Percentiles rank a stretch among this genome's conserved stretches.
These are phyloP conservation scores for Vanrija pseudolonga DNA, from an alignment of 1,284 basidiomycete genomes.

Conservation along the genomic window DNA sequence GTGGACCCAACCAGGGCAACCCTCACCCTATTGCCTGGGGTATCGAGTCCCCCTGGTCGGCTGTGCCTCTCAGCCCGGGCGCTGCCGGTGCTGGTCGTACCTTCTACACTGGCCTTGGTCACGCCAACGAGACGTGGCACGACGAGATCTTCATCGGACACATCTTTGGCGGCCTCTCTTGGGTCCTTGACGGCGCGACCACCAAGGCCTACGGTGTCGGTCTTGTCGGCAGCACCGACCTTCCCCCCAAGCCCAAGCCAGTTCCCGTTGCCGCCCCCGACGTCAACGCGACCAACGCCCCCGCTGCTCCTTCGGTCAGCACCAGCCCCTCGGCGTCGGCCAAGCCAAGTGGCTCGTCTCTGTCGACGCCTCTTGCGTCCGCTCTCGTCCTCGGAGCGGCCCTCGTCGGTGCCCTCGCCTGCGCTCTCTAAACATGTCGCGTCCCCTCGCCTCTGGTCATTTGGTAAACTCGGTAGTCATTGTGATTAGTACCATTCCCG, in stretches of 20 bases:
- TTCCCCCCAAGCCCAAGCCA: not conserved
- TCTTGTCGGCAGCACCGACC: conserved; percentile 38
- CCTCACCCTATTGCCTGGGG: conserved; percentile 60
- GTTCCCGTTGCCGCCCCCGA: not conserved
- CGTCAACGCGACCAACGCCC: not conserved
- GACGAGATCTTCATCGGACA: conserved; percentile 64
- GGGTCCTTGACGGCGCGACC: conserved; percentile 59
- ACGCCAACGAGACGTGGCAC: conserved; percentile 61
- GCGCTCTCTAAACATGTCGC: not conserved
- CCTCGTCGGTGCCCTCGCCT: not conserved
- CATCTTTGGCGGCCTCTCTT: conserved; percentile 67
- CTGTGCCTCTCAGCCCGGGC: conserved; percentile 38
- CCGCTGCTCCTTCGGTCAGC: not conserved
- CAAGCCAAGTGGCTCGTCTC: not conserved
- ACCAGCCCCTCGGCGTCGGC: not conserved
- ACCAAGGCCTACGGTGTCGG: conserved; percentile 43
- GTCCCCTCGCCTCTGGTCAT: no score
- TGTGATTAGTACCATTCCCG: no score
- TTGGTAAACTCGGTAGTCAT: no score
- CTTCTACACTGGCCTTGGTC: conserved; percentile 75
- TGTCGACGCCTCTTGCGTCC: not conserved
- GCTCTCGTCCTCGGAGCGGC: not conserved
- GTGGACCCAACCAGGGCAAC: conserved; percentile 27
- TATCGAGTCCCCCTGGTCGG: conserved; percentile 64
- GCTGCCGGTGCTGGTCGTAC: conserved; percentile 62